A percentile compares a stretch with the other conserved stretches of the same genome.
Evolutionary conservation across 148 eudicot species (phyloP).

Genomic region (Rhododendron molle): DNA sequence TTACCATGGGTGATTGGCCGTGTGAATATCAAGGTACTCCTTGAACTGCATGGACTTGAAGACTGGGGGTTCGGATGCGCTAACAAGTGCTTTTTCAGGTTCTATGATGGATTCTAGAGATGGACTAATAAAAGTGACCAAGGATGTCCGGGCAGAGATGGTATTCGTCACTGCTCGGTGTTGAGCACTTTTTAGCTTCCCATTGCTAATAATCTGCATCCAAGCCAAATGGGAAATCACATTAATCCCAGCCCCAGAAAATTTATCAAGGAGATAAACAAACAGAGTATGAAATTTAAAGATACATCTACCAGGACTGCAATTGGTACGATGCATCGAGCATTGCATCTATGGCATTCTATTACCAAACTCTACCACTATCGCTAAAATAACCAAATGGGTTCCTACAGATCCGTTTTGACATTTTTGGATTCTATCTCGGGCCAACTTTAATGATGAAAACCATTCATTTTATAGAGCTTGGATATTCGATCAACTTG

Average conservation of each 20-base stretch:
- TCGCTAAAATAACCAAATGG: background rate
- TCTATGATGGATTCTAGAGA: slow-evolving; percentile 15
- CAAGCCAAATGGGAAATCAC: background rate
- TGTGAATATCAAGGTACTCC: slow-evolving; percentile 5
- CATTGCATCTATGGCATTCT: background rate
- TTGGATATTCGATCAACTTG: background rate
- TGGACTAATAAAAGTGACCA: slow-evolving; percentile 29
- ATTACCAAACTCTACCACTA: background rate
- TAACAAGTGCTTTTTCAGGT: slow-evolving; percentile 28
- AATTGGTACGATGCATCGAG: background rate
- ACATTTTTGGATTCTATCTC: background rate
- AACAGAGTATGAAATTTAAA: background rate
- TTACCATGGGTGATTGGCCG: background rate
- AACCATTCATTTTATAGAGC: background rate
- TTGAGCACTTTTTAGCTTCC: slow-evolving; percentile 22
- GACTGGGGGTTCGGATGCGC: slow-evolving; percentile 16
- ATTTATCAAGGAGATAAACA: background rate
- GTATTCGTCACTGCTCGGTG: slow-evolving; percentile 14
- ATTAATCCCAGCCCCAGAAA: background rate
- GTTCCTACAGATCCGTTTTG: background rate
- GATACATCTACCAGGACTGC: background rate
- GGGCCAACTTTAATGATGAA: background rate
- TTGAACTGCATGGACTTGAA: slow-evolving; percentile 24
- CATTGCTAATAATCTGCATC: slow-evolving; percentile 19
- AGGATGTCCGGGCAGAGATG: slow-evolving; percentile 23